Evolutionary conservation across 2,329 filamentous ascomycete species (phyloP), one percentile per base, ranked within the genome.

Genomic region (Pseudophaeomoniella oleicola): DNA sequence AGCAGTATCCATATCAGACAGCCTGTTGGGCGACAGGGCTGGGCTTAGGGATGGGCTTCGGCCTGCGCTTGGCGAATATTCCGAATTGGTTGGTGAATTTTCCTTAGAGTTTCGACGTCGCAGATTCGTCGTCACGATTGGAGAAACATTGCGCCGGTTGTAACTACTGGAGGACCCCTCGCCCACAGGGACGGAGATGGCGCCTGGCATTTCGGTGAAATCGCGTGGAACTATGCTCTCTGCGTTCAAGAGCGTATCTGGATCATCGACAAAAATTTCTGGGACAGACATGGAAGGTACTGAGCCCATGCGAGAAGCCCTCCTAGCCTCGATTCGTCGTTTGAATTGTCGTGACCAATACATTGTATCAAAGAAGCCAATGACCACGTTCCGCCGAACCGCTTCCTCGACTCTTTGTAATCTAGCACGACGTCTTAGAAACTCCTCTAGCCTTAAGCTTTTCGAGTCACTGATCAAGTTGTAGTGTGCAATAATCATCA

Each of bases 381-480:
- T 72, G 6, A 98, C 90, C 17, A 87, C 77, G 44, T 88, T 82
- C 39, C 92, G 77, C 39, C 85, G 81, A 31, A 96, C 85, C 46
- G 90, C 85, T 58, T 98, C 88, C 49, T 98, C 85, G 1, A 98
- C 88, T 42, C 88, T 80, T 55, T 96, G 88, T 34, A 98, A 68
- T 37, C 88, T 76, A 19, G 87, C 85, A 42, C 88, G 78, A 27
- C 92, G 84, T 39, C 88, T 80, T 39, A 98, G 61, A 56, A 94
- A 98, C 54, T 98, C 90, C 51, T 98, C 90, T 2, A 98, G 71
- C 78, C 72, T 79, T 52, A 98, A 64, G 58, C 86, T 94, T 67
- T 94, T 94, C 64, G 81, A 94, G 58, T 98, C 90, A 47, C 80
- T 94, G 55, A 98, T 98, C 51, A 98, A 86, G 51, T 96, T 98